Evolutionary conservation across 331 rosid species (phyloP), one percentile per base, ranked within the genome.

Genomic region (Pyrus hybrid): DNA sequence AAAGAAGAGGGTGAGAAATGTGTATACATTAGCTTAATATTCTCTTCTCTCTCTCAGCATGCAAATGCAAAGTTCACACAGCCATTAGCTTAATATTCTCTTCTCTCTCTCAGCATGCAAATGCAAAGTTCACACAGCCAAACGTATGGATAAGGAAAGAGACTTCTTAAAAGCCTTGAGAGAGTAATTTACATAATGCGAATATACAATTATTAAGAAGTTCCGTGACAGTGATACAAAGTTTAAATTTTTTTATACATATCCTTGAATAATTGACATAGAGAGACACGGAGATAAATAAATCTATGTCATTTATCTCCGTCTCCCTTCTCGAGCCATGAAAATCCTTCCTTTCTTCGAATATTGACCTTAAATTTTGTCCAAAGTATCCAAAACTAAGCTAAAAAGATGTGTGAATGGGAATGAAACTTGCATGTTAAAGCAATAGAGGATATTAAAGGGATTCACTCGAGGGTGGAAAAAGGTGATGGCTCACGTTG

Each of bases 391-490:
- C 76, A 69, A 80, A 65, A 32, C 26, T 67, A 23, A 37, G 63
- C 58, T 75, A 60, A 83, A 86, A 87, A 84, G 83, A 57, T 77
- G 80, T 87, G 87, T 82, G 86, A 37, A 37, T 37, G 80, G 74
- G 81, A 81, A 61, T 61, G 45, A 25, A 76, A 68, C 70, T 79
- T 35, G 63, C 76, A 41, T 37, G 71, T 51, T 30, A 76, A 76
- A 75, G 76, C 5, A 21, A 57, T 10, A 57, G 23, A 10, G 0
- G 63, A 57, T 22, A 57, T 25, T 32, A 79, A 30, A 74, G 80
- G 70, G 72, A 68, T 82, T 84, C 82, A 80, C 72, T 72, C 66
- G 70, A 83, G 56, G 75, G 58, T 22, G 71, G 70, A 65, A 82
- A 41, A 53, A 51, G 57, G 25, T 79, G 8, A 65, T 43, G 62